Percentiles rank a stretch among this genome's conserved stretches.
Evolutionary conservation across 2,329 filamentous ascomycete species (phyloP).

Genomic region (Diaporthe capsici): DNA sequence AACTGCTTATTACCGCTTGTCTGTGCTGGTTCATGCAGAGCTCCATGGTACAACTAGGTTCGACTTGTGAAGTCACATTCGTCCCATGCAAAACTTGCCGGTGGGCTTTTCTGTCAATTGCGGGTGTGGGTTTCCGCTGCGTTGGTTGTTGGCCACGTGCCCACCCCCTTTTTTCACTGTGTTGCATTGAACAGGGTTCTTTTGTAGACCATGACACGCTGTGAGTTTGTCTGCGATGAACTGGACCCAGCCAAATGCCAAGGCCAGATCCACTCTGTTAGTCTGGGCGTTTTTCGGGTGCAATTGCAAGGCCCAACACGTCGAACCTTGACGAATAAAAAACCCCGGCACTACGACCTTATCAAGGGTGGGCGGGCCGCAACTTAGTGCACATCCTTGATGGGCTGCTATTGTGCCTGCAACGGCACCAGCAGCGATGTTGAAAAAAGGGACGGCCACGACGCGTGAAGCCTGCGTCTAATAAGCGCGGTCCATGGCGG

Average conservation of each 20-base stretch:
- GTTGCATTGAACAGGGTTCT: conserved; percentile 34
- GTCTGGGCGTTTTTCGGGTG: conserved; percentile 1
- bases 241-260: conserved; percentile 22
- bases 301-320: conserved; percentile 13
- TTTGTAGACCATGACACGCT: conserved; percentile 29
- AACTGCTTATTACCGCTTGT: neutral
- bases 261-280: conserved; percentile 11
- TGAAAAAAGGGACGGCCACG: conserved; percentile 7
- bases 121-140: neutral
- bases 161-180: conserved; percentile 23
- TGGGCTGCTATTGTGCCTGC: neutral
- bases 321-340: conserved; percentile 23
- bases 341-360: conserved; percentile 4
- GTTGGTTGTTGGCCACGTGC: conserved; percentile 30
- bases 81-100: conserved; percentile 9
- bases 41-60: neutral
- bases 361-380: conserved; percentile 28
- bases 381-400: conserved; percentile 28
- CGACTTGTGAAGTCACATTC: too few relatives aligned
- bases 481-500: neutral
- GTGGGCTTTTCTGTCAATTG: neutral
- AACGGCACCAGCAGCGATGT: neutral
- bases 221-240: conserved; percentile 10
- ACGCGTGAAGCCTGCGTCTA: conserved; percentile 8
- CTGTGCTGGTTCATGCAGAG: neutral